These are phyloP conservation scores for Daldinia concentrica DNA, from an alignment of 495 filamentous ascomycete genomes.

Conservation along the genomic window DNA sequence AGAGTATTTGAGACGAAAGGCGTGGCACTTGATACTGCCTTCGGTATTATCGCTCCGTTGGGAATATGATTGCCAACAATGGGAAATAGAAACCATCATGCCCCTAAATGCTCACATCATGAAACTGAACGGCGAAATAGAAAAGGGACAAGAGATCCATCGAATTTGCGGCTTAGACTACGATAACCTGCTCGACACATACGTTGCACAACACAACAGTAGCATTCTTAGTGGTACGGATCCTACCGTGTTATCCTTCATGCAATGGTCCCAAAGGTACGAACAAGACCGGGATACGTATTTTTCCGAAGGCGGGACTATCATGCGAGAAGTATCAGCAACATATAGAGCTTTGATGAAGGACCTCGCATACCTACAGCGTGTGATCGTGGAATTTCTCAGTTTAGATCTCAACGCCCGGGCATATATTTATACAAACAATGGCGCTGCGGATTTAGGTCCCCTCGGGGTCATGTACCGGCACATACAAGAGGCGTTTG, in stretches of 20 bases:
- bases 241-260: background rate
- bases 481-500: background rate
- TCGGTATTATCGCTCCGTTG: background rate
- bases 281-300: background rate
- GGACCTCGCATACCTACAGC: constrained; percentile 25
- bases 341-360: constrained; percentile 2
- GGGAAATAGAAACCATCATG: background rate
- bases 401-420: background rate
- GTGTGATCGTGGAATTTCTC: constrained; percentile 27
- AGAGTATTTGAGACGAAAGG: background rate
- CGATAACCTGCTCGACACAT: background rate
- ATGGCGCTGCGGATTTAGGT: background rate
- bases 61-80: background rate
- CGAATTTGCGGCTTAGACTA: background rate
- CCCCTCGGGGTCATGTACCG: background rate
- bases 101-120: background rate
- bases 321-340: background rate
- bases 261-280: background rate
- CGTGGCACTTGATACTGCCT: background rate
- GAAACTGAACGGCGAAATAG: background rate
- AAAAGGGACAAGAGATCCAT: background rate
- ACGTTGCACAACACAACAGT: background rate
- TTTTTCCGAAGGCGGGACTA: constrained; percentile 9
- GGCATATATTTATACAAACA: background rate
- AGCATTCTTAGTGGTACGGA: background rate